A percentile compares a stretch with the other conserved stretches of the same genome.
These are phyloP conservation scores for Cordyceps pruinosa DNA, from an alignment of 2,329 filamentous ascomycete species.

Conservation along the genomic window DNA sequence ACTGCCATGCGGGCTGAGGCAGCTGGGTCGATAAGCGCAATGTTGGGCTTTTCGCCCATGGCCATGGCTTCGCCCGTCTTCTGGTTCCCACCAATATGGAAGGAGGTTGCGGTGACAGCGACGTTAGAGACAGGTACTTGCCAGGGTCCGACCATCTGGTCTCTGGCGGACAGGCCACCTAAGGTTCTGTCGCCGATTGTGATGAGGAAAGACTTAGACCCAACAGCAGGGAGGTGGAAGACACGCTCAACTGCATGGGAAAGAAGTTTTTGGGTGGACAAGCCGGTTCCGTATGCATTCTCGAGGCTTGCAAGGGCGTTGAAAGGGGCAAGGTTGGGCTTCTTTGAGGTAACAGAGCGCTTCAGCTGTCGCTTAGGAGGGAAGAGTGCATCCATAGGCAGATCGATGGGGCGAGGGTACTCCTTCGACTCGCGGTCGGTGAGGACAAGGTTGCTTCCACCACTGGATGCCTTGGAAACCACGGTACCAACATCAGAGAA, in stretches of 20 bases:
- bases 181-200: slow-evolving; percentile 93
- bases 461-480: slow-evolving; percentile 51
- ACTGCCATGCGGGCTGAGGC: slow-evolving; percentile 96
- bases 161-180: slow-evolving; percentile 78
- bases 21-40: slow-evolving; percentile 82
- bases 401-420: slow-evolving; percentile 73
- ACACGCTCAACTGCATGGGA: slow-evolving; percentile 71
- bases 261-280: slow-evolving; percentile 47
- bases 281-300: slow-evolving; percentile 49
- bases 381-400: slow-evolving; percentile 84
- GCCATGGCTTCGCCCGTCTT: slow-evolving; percentile 93
- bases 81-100: slow-evolving; percentile 57
- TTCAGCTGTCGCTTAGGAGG: slow-evolving; percentile 81
- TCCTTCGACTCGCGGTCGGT: slow-evolving; percentile 72
- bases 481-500: slow-evolving; percentile 88
- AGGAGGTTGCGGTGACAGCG: slow-evolving; percentile 80
- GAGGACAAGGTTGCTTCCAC: slow-evolving; percentile 67
- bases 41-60: slow-evolving; percentile 85
- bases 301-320: slow-evolving; percentile 60
- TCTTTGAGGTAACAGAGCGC: slow-evolving; percentile 63
- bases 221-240: slow-evolving; percentile 78
- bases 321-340: slow-evolving; percentile 62
- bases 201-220: slow-evolving; percentile 96
- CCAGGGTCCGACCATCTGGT: slow-evolving; percentile 96
- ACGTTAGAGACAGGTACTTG: slow-evolving; percentile 92